Percentiles rank a stretch among this genome's conserved stretches.
phyloP scores from a whole-genome alignment of 768 basidiomycete species.

The Infundibulicybe gibba region DNA sequence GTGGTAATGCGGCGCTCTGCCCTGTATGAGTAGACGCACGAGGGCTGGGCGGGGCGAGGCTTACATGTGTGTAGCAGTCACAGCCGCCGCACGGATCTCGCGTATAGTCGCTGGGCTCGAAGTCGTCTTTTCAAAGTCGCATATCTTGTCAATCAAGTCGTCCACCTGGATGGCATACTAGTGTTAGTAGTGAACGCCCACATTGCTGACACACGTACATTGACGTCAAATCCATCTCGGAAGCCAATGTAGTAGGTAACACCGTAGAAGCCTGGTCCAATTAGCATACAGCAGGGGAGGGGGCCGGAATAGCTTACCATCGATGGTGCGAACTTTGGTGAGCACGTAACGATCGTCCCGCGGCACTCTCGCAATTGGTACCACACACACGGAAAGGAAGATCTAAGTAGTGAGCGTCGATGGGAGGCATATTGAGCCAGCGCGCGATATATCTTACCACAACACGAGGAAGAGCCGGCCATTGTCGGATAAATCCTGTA shows the following conservation, averaged over 20 bases:
- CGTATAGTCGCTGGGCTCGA: background rate
- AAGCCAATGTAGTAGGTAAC: constrained; percentile 60
- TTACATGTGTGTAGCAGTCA: constrained; percentile 2
- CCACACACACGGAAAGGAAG: constrained; percentile 56
- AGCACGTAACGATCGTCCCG: constrained; percentile 51
- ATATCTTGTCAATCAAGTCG: constrained; percentile 27
- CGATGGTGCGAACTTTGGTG: constrained; percentile 51
- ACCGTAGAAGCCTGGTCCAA: constrained; percentile 50
- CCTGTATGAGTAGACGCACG: background rate
- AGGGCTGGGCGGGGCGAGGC: background rate
- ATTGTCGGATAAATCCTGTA: constrained; percentile 55
- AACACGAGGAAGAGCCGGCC: constrained; percentile 66
- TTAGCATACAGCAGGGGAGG: background rate
- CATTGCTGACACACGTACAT: constrained; percentile 19
- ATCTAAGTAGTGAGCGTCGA: constrained; percentile 31
- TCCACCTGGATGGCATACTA: constrained; percentile 21
- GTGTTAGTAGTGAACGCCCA: background rate
- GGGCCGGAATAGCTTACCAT: constrained; percentile 29
- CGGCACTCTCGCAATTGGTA: constrained; percentile 47
- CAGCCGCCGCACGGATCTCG: constrained; percentile 1
- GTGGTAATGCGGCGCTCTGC: constrained; percentile 2
- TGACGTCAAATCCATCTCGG: constrained; percentile 54
- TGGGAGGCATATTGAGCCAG: background rate
- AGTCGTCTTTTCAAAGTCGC: constrained; percentile 1
- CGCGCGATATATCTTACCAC: constrained; percentile 36